Evolutionary conservation across 83 land plant species (phyloP), one percentile per base, ranked within the genome.

Genomic region (Picea abies): DNA sequence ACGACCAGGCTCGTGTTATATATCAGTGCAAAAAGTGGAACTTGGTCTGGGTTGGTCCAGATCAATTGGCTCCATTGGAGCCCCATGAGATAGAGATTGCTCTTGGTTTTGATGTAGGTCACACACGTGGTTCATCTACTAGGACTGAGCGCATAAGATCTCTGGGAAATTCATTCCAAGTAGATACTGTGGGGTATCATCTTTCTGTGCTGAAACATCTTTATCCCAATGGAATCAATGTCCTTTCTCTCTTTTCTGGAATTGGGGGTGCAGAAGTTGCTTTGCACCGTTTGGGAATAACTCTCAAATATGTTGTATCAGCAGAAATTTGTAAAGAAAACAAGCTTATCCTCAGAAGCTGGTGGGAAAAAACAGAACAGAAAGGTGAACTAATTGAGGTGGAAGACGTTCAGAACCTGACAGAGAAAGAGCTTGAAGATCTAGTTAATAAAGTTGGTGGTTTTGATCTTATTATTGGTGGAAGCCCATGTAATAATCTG

Each of bases 201-300:
- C 29, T 26, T 26, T 26, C 29, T 26, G 29, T 26, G 29, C 29
- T 26, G 29, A 26, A 26, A 26, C 32, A 56, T 8, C 22, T 89
- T 52, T 94, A 81, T 66, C 95, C 96, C 0, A 60, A 87, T 60
- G 96, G 96, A 0, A 83, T 94, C 60, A 83, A 49, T 9, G 88
- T 94, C 8, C 83, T 94, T 20, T 92, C 95, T 0, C 86, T 94
- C 3, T 94, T 94, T 79, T 84, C 94, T 41, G 96, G 96, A n/a
- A 91, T 94, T 56, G 96, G 96, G 14, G 96, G 96, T 26, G 95
- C 93, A 71, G 96, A 94, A 60, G 93, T 94, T 0, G 95, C 29
- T 26, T 26, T 26, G 29, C 29, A 26, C 29, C 29, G 29, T 26
- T 26, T 26, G 29, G 29, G 29, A 26, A 26, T 26, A 26, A 26